A percentile compares a stretch with the other conserved stretches of the same genome.
Conservation (phyloP, 257 asterid genomes). For the Solanum sejunctum region DNA sequence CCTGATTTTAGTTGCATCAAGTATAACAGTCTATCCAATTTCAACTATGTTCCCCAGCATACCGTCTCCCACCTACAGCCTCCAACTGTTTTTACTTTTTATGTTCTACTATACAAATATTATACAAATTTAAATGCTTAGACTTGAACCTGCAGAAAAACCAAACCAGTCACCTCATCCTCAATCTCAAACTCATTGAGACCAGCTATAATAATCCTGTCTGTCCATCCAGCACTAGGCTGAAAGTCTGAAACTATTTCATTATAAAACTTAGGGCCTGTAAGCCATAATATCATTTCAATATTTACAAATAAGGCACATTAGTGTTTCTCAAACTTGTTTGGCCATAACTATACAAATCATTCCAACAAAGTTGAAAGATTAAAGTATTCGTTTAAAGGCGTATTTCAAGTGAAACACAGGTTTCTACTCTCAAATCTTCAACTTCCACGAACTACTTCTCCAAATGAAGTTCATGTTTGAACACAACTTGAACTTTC, state of each 20-base stretch:
- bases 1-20: background rate
- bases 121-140: background rate
- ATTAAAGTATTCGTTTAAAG: background rate
- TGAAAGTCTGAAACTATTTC: background rate
- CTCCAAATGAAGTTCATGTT: background rate
- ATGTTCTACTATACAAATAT: background rate
- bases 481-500: background rate
- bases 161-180: background rate
- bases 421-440: background rate
- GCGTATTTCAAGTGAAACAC: background rate
- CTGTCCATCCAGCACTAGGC: background rate
- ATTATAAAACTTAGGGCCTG: background rate
- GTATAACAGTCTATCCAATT: background rate
- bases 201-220: background rate
- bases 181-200: background rate
- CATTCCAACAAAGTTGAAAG: background rate
- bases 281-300: background rate
- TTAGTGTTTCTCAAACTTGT: background rate
- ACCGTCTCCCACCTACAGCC: background rate
- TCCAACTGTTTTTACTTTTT: background rate
- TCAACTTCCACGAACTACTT: background rate
- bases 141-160: background rate
- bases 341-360: background rate
- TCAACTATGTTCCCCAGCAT: background rate
- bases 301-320: background rate